Conservation (phyloP, 2,329 filamentous ascomycete genomes). For the Penicillium hesseltinei region DNA sequence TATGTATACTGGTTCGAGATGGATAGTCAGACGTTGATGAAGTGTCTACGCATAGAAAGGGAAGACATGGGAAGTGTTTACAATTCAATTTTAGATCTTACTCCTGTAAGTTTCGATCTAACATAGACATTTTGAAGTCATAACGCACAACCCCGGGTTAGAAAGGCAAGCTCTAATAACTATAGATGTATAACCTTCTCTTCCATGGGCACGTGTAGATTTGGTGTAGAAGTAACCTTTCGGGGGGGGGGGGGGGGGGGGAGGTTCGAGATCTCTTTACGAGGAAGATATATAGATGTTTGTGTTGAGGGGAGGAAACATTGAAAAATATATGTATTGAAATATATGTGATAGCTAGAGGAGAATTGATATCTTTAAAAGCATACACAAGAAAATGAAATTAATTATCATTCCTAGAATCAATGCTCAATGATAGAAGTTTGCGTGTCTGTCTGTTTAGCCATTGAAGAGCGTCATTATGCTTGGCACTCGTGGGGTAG, state of each 20-base stretch:
- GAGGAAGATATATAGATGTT: background rate
- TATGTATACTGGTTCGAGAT: no score
- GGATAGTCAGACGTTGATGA: background rate
- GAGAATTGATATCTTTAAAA: background rate
- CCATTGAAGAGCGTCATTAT: background rate
- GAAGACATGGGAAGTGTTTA: background rate
- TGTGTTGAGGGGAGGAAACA: background rate
- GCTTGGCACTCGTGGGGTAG: constrained; percentile 6
- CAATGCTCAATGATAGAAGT: background rate
- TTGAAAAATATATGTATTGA: background rate
- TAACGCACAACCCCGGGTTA: background rate
- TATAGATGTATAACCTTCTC: background rate
- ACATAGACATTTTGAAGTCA: background rate
- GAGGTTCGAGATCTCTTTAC: background rate
- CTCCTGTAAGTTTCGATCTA: background rate
- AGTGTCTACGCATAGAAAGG: no score
- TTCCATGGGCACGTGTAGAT: no score
- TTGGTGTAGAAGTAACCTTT: no score
- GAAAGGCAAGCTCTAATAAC: background rate
- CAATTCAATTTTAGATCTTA: background rate
- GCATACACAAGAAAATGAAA: background rate
- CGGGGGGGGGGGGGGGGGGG: no score
- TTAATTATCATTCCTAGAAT: background rate
- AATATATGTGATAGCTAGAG: background rate
- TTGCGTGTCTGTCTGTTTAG: background rate